Base-by-base conservation (phyloP, 139 green algal genomes). In the Astrephomene gubernaculifera region DNA sequence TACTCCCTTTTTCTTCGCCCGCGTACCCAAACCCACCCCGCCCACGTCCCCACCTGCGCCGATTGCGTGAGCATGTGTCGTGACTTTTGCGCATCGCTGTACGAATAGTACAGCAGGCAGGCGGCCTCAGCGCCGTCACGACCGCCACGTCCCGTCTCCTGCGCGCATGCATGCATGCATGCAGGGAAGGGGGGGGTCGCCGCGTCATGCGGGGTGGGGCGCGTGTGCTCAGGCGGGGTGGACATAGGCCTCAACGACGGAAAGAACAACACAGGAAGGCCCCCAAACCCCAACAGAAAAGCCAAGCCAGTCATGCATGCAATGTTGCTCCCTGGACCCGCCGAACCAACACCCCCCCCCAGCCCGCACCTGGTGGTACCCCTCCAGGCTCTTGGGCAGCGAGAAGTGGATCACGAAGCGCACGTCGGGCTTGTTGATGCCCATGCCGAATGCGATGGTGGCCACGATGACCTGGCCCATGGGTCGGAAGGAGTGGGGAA, bases 331-430 rank as follows among this genome's bases (percentile, higher is more conserved):
- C n/a, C n/a, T n/a, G n/a, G n/a, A n/a, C n/a, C n/a, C n/a, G n/a
- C n/a, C n/a, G n/a, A n/a, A n/a, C 49, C 49, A 25, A 57, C 33
- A 39, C 41, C 65, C 25, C 24, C 19, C 43, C 44, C 43, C 69
- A n/a, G 33, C 49, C 33, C 61, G 1, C 69, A 90, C 92, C 89
- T 96, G 92, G 64, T 93, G 90, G 89, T 97, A 98, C 33, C 95
- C 95, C 84, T 98, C 96, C 44, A 99, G 89, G 43, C 92, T 96
- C 89, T 99, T 99, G 78, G 96, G 91, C 57, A 98, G 81, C 14
- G 89, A 94, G 88, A 93, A 96, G 92, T 99, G 96, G 81, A 98
- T 95, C 33, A 99, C 96, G 87, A 97, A 99, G 39, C 96, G 91
- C 65, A 95, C 90, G 81, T 96, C 93, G 38, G 91, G 89, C 79